Base-by-base conservation (phyloP, 331 rosid species). In the Dryas integrifolia region DNA sequence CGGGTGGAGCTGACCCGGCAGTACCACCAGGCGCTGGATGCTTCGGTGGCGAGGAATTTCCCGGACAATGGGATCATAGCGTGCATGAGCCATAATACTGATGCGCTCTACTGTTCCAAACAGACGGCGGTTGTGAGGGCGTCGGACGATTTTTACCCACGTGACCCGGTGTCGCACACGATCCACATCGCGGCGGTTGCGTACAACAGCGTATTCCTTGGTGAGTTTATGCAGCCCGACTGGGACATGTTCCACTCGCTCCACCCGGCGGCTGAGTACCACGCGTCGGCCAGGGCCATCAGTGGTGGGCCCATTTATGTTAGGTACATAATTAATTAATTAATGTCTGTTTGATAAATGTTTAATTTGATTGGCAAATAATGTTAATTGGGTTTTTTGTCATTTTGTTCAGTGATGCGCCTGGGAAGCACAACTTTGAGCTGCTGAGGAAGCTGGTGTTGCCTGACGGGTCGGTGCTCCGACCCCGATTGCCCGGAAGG, bases 161-260 rank as follows among this genome's bases (percentile, higher is more conserved):
- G 96, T 0, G 98, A 86, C 77, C 89, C 89, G 11, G 75, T 85
- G 56, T 89, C 97, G 0, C 97, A 94, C 59, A 94, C 98, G 0
- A 89, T 94, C 7, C 98, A 94, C 80, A 85, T 94, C 40, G 98
- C 98, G 3, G 77, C 88, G 4, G 98, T 90, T 73, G 90, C 96
- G 0, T 94, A 88, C 71, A 94, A 94, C 26, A 91, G 93, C 49
- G 83, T 94, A 18, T 94, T 91, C 63, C 86, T 94, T 40, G 96
- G 97, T 3, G 98, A 94, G 92, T 70, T 94, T 30, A 94, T 94
- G 97, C 84, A 48, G 73, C 98, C 97, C 0, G 98, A 94, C 62
- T 94, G 98, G 98, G 98, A 94, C 53, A 94, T 94, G 98, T 94
- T 94, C 69, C 97, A 94, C 47, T 94, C 98, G 4, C 81, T 73